Base-by-base conservation (phyloP, 1,284 basidiomycete species). In the Cystobasidiaceae sp. region DNA sequence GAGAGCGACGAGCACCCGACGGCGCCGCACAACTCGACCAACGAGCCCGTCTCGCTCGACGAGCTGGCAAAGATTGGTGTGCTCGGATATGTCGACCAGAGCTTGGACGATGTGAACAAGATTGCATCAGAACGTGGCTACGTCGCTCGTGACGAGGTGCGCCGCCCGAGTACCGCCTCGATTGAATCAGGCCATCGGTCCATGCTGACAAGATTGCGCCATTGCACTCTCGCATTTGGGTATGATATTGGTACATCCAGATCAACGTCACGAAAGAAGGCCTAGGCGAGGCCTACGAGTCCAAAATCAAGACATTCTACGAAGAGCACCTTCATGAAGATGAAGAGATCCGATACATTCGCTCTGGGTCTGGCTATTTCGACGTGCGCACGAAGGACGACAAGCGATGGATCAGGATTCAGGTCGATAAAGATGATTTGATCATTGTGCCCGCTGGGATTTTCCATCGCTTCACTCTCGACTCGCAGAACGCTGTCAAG, bases 381-480 rank as follows among this genome's bases (percentile, higher is more conserved):
- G 90, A 92, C 69, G 82, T 91, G 32, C 82, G 88, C 67, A 86
- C 23, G 15, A 19, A 58, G 48, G 63, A 51, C 25, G 63, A 65
- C 30, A 25, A 15, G 8, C 52, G 54, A 19, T 65, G 63, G 63
- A 65, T 65, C 25, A 59, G 63, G 32, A 65, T 65, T n/a, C 39
- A 65, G 15, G 77, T 90, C 21, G 79, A 81, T 43, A 80, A 84
- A 8, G 86, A 88, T 1, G 89, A 92, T 74, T 79, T 91, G 37
- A 54, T 72, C 61, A 68, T 73, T 48, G 59, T 74, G 0, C 71
- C 71, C 17, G 60, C 71, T 7, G 69, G 80, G 0, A 89, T 90
- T 70, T 91, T 90, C 76, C 89, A 92, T 77, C 84, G 89, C 25
- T 91, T 93, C 79, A 90, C 87, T 0, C 82, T 91, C 23, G 88